phyloP scores from a whole-genome alignment of 169 alveolate genomes.

The Cryptosporidium ryanae region DNA sequence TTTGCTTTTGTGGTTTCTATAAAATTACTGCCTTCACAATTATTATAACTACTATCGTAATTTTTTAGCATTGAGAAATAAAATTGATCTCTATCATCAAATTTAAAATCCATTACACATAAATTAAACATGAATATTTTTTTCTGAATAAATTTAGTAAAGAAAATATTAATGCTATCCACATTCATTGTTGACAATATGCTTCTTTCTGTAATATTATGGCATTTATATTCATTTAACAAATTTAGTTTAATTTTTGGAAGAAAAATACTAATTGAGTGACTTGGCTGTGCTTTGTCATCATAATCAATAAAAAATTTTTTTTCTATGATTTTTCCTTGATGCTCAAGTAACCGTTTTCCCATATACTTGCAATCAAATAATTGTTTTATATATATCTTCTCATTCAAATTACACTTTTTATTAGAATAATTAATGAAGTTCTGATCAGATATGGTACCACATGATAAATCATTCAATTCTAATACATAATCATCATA shows the following conservation, averaged over 20 bases:
- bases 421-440: not conserved
- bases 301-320: not conserved
- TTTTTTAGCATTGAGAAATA: no score
- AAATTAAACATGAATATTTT: slow-evolving; percentile 17
- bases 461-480: slow-evolving; percentile 5
- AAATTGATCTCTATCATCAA: not conserved
- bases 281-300: slow-evolving; percentile 9
- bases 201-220: not conserved
- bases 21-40: no score
- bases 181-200: not conserved
- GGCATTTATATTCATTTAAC: not conserved
- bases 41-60: no score
- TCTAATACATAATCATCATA: slow-evolving; percentile 3
- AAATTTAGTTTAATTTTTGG: slow-evolving; percentile 9
- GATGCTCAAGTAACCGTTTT: not conserved
- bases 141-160: slow-evolving; percentile 28
- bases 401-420: not conserved
- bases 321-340: not conserved
- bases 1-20: not conserved
- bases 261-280: slow-evolving; percentile 26
- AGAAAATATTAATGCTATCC: slow-evolving; percentile 12
- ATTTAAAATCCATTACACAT: not conserved
- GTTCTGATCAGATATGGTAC: slow-evolving; percentile 48
- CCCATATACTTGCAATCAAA: slow-evolving; percentile 23
- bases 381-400: slow-evolving; percentile 12